phyloP scores from a whole-genome alignment of 2,329 filamentous ascomycete species.

The Neofusicoccum sp. region DNA sequence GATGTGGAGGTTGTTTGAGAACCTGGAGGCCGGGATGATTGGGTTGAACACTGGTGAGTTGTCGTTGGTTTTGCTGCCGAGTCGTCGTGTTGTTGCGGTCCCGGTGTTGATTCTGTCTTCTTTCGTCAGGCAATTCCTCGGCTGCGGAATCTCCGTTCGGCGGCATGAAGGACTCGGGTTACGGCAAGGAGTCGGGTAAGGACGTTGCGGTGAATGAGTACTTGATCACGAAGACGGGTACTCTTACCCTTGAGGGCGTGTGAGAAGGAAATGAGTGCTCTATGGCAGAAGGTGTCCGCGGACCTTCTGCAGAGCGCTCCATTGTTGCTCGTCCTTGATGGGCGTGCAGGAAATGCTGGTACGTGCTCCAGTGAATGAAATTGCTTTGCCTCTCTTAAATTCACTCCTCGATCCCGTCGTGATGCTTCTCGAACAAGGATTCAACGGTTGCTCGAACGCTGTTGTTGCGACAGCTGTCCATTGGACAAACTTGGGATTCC shows the following conservation, averaged over 20 bases:
- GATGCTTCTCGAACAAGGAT: too few species aligned
- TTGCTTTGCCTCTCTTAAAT: too few species aligned
- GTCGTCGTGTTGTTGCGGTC: neutral
- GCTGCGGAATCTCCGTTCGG: constrained; percentile 69
- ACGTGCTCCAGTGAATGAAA: too few species aligned
- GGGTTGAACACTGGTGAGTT: constrained; percentile 61
- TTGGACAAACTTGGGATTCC: too few species aligned
- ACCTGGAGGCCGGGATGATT: constrained; percentile 70
- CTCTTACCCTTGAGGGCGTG: constrained; percentile 58
- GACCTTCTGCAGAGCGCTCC: neutral
- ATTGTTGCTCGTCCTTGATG: too few species aligned
- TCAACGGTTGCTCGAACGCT: too few species aligned
- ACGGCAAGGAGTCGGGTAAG: constrained; percentile 69
- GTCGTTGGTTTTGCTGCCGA: neutral
- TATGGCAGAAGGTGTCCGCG: too few species aligned
- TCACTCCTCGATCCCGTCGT: too few species aligned
- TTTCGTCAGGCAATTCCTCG: constrained; percentile 58
- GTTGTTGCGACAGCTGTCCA: too few species aligned
- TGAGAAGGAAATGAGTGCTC: neutral
- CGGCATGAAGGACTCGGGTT: constrained; percentile 68
- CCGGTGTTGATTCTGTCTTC: neutral
- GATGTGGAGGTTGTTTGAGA: constrained; percentile 67
- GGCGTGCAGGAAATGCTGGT: too few species aligned
- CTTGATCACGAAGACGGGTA: constrained; percentile 66
- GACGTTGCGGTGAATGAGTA: constrained; percentile 67